Base-by-base conservation (phyloP, 1,284 basidiomycete genomes). In the Vanrija sp. region DNA sequence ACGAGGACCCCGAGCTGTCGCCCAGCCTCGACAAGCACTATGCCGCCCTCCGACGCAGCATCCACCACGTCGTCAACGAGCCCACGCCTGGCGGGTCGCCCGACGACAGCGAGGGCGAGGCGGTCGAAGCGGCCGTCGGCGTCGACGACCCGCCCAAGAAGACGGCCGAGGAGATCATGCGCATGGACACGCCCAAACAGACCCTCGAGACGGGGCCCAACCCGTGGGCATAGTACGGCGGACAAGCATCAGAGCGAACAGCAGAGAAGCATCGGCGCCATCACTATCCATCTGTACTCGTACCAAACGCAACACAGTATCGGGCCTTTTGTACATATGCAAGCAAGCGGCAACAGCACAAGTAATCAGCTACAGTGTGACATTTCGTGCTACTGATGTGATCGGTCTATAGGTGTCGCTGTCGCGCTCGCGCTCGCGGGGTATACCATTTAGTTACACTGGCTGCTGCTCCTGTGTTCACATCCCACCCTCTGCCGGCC, bases 1-100 rank as follows among this genome's bases (percentile, higher is more conserved):
- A 59, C 18, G 46, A 50, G 23, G 48, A 29, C 16, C 8, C 42
- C 23, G 19, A 43, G 8, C 16, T 12, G 6, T 14, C 42, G 42
- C 42, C 15, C 26, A 68, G 66, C 54, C 54, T 74, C 38, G 72
- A 74, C 51, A 66, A 65, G 51, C 72, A 73, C 58, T 75, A 73
- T 51, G 71, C 62, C 16, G 73, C 73, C 5, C 57, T 75, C 6
- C 46, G 69, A 10, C 65, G 68, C 43, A 61, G 65, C 12, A 73
- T 75, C 42, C 71, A 73, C 49, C 68, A 73, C 40, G 72, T 72
- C 38, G 62, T 62, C 2, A 64, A 66, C 21, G 45, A 52, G 15
- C 54, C 58, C 3, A 53, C 51, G 18, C 54, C 56, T 0, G 46
- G 18, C 15, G 19, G 38, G 14, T 52, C 44, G 46, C 39, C 23